Conservation (phyloP, 176 grass and related monocot genomes). For the Musa itinerans region DNA sequence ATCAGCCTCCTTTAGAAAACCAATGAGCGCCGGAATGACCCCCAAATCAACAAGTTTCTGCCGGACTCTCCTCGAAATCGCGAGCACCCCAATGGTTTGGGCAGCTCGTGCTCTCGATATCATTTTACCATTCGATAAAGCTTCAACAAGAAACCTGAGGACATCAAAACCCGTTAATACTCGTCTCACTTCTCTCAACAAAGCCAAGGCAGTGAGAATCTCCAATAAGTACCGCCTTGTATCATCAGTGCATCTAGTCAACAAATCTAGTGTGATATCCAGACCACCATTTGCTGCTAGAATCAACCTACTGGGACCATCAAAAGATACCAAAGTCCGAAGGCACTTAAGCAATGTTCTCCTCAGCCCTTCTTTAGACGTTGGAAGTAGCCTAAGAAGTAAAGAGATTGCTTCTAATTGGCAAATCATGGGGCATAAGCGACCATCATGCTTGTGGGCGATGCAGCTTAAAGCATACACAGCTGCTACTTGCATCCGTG, state of each 20-base stretch:
- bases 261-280: background rate
- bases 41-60: constrained; percentile 18
- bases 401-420: constrained; percentile 9
- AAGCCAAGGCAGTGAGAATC: constrained; percentile 13
- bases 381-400: constrained; percentile 1
- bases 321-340: constrained; percentile 7
- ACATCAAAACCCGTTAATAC: background rate
- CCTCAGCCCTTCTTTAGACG: background rate
- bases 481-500: constrained; percentile 5
- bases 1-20: constrained; percentile 1
- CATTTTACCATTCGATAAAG: constrained; percentile 13
- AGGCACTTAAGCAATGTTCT: constrained; percentile 15
- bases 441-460: background rate
- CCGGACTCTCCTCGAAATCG: constrained; percentile 13
- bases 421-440: constrained; percentile 8
- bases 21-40: constrained; percentile 7
- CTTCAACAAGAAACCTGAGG: constrained; percentile 13
- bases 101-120: constrained; percentile 7
- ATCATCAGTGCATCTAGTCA: constrained; percentile 7
- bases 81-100: constrained; percentile 13
- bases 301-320: constrained; percentile 13
- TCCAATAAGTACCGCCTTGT: constrained; percentile 10
- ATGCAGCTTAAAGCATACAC: background rate
- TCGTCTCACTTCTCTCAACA: constrained; percentile 13
- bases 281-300: constrained; percentile 6